Evolutionary conservation across 352 stramenopile species (phyloP), one percentile per base, ranked within the genome.

Genomic region (Lagenidium giganteum): DNA sequence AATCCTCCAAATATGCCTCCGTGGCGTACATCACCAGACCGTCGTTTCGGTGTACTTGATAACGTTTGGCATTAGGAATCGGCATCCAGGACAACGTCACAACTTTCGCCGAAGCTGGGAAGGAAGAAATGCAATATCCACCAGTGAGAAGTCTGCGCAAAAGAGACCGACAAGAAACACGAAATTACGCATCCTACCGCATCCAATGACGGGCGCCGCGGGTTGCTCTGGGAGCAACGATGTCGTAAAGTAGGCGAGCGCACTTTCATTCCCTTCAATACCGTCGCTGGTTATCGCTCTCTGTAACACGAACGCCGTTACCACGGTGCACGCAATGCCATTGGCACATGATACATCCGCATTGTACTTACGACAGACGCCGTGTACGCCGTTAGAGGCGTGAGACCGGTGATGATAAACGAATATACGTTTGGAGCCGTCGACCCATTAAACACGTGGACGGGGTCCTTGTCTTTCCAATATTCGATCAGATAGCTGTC

Each of bases 201-300:
- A 86, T 40, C 65, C 63, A 34, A 83, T 61, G 12, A 49, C 23
- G 14, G 73, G 73, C 4, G 63, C 51, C 12, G 55, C 46, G 13
- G 73, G 67, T 35, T 86, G 73, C n/a, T 61, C 50, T 1, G 43
- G 21, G 24, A 47, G 44, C 3, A 30, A 32, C 1, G 67, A 20
- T 2, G 73, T 83, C 24, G 26, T 67, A 25, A 83, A 82, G 21
- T 58, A 73, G 3, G 76, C 46, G 4, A 37, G 45, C 14, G 67
- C 75, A 35, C 58, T 82, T 0, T 34, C 7, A n/a, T 54, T 32
- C 25, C 72, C 70, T 21, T 49, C 18, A 5, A 61, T 24, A 0
- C 34, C 51, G 29, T 74, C 59, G 13, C 20, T 33, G 4, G 57
- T 71, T 17, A 70, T 33, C 1, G 61, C 61, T 29, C 39, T 38